Percentiles rank a stretch among this genome's conserved stretches.
These are phyloP conservation scores for Fonsecaea erecta DNA, from an alignment of 2,329 filamentous ascomycete genomes.

Conservation along the genomic window DNA sequence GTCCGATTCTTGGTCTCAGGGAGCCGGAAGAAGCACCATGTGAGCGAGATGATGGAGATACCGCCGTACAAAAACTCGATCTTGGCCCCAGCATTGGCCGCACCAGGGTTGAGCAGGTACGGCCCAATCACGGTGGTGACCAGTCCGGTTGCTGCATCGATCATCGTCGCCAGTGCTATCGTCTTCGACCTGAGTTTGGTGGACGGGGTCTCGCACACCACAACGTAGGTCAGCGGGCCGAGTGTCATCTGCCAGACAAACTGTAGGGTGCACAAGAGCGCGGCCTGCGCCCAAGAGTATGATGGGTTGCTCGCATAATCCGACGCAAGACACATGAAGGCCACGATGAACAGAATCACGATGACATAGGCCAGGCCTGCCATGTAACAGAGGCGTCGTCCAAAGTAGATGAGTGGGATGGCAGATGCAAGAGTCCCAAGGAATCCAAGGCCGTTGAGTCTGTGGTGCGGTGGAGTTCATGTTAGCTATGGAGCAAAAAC, in stretches of 20 bases:
- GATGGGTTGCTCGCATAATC: constrained; percentile 39
- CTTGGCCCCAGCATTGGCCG: constrained; percentile 47
- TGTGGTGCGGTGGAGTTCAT: constrained; percentile 41
- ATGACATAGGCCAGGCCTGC: constrained; percentile 40
- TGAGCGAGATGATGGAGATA: constrained; percentile 34
- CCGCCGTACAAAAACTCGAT: constrained; percentile 49
- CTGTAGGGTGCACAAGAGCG: constrained; percentile 56
- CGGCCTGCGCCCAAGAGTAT: constrained; percentile 42
- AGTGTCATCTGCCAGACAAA: constrained; percentile 60
- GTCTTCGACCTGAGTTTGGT: constrained; percentile 59
- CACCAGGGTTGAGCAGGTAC: constrained; percentile 44
- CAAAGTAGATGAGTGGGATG: not conserved
- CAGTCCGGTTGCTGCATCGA: constrained; percentile 56
- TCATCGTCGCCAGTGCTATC: constrained; percentile 55
- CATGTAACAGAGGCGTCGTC: constrained; percentile 39
- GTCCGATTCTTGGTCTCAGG: constrained; percentile 44
- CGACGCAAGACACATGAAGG: constrained; percentile 37
- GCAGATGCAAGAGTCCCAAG: constrained; percentile 1
- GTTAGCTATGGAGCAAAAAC: not conserved
- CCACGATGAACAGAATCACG: constrained; percentile 40
- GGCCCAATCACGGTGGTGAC: constrained; percentile 47
- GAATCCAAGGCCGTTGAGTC: constrained; percentile 44
- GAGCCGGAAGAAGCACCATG: constrained; percentile 42
- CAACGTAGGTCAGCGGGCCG: constrained; percentile 57
- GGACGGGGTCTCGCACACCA: constrained; percentile 58